Conservation (phyloP, 495 filamentous ascomycete species). For the Chaetomidium leptoderma region DNA sequence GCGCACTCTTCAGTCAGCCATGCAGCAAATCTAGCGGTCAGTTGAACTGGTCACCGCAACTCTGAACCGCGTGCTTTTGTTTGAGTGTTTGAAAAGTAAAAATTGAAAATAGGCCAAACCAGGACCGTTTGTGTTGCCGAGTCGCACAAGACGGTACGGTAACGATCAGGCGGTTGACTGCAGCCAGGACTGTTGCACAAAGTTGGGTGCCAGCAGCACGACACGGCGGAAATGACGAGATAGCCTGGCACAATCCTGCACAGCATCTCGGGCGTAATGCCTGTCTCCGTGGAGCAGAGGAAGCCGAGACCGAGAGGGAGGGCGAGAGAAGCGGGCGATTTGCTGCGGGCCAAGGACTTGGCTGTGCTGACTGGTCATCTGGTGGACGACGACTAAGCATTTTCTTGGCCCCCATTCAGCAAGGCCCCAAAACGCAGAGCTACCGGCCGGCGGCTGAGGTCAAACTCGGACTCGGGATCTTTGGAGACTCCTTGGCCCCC, state of each 20-base stretch:
- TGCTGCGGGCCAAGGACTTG: not conserved
- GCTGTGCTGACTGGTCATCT: not conserved
- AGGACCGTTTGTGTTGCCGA: slow-evolving; percentile 4
- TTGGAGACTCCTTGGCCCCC: not conserved
- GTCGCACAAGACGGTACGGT: slow-evolving; percentile 10
- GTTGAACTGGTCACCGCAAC: too few relatives aligned
- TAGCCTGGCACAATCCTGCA: not conserved
- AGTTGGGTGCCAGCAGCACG: slow-evolving; percentile 10
- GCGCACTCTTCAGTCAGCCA: not conserved
- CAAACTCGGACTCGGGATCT: not conserved
- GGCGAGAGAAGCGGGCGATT: not conserved
- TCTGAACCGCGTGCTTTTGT: not conserved
- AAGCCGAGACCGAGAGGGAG: not conserved
- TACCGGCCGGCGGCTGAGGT: not conserved
- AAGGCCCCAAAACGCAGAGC: not conserved
- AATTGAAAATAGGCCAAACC: not conserved
- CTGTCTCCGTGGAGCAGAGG: not conserved
- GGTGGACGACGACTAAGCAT: too few relatives aligned
- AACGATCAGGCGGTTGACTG: slow-evolving; percentile 15
- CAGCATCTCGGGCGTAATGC: slow-evolving; percentile 10
- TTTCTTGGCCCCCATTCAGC: not conserved
- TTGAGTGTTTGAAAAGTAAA: not conserved
- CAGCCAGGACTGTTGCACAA: slow-evolving; percentile 12
- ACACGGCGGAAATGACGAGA: not conserved
- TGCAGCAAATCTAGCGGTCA: not conserved